Conservation (phyloP, 805 yeast genomes). For the Yueomyces sinensis region DNA sequence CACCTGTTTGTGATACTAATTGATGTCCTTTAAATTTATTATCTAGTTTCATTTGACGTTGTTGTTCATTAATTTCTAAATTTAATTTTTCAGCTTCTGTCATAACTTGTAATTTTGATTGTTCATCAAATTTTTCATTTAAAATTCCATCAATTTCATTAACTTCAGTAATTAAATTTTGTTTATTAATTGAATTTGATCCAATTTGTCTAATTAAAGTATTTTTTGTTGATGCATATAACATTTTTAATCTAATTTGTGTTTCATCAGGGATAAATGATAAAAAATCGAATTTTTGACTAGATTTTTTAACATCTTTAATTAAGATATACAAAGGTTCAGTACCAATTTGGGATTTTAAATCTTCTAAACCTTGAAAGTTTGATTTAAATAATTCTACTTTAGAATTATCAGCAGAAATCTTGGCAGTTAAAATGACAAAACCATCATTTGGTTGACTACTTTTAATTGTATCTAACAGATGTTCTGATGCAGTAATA, state of each 20-base stretch:
- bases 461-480: conserved; percentile 11
- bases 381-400: conserved; percentile 9
- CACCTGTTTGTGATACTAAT: conserved; percentile 20
- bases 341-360: conserved; percentile 25
- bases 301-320: conserved; percentile 16
- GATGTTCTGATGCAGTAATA: conserved; percentile 26
- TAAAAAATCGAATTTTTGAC: conserved; percentile 37
- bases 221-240: conserved; percentile 83
- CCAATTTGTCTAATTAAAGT: conserved; percentile 69
- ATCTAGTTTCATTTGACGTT: conserved; percentile 10
- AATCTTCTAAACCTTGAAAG: conserved; percentile 15
- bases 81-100: conserved; percentile 18
- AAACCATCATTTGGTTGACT: conserved; percentile 2
- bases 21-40: conserved; percentile 7
- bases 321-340: conserved; percentile 41
- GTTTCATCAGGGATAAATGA: conserved; percentile 82
- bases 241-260: conserved; percentile 74
- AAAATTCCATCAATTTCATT: conserved; percentile 17
- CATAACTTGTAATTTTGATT: conserved; percentile 3
- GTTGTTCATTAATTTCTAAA: conserved; percentile 17
- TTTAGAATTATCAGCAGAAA: conserved; percentile 12
- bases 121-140: background rate
- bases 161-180: conserved; percentile 22
- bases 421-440: conserved; percentile 11
- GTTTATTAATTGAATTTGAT: conserved; percentile 26